Base-by-base conservation (phyloP, 257 asterid genomes). In the Cordia subcordata region DNA sequence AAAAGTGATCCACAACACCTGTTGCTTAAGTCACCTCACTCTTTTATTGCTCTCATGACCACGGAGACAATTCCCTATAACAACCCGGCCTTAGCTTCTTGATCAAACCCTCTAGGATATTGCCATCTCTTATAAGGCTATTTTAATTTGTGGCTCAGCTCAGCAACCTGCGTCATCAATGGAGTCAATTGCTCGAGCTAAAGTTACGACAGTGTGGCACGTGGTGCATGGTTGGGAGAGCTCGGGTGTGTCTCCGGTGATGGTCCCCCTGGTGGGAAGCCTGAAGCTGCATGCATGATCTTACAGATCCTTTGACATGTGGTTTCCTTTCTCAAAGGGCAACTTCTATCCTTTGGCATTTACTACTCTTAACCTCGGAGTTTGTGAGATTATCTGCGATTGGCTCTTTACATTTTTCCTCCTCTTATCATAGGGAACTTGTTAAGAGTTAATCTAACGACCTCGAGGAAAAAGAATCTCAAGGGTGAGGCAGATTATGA, bases 271-370 rank as follows among this genome's bases (percentile, higher is more conserved):
- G 33, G 11, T 45, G 18, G 13, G 58, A 61, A 47, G 37, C 17
- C 44, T 4, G 23, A 52, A 52, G 70, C 59, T 58, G 75, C 72
- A 77, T 69, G 69, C 68, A 61, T 33, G 74, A 20, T 42, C 72
- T 19, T 47, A 49, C n/a, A n/a, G n/a, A n/a, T n/a, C n/a, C n/a
- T n/a, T n/a, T n/a, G n/a, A 47, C 27, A 58, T 72, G 76, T 67
- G 83, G 68, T 42, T 53, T 53, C 27, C 27, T 67, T 42, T 70
- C 62, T 52, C 37, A 60, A 66, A 83, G 95, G 95, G 93, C 95
- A 87, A 87, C 94, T 84, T 82, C 81, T 63, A 84, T 87, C 90
- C 95, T 87, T 87, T 84, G 95, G 90, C 95, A 87, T 78, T 64
- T 77, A 56, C 52, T 59, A n/a, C 52, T 40, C 63, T 57, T 54